Conservation (phyloP, 2,329 filamentous ascomycete species). For the Sphaceloma murrayae region DNA sequence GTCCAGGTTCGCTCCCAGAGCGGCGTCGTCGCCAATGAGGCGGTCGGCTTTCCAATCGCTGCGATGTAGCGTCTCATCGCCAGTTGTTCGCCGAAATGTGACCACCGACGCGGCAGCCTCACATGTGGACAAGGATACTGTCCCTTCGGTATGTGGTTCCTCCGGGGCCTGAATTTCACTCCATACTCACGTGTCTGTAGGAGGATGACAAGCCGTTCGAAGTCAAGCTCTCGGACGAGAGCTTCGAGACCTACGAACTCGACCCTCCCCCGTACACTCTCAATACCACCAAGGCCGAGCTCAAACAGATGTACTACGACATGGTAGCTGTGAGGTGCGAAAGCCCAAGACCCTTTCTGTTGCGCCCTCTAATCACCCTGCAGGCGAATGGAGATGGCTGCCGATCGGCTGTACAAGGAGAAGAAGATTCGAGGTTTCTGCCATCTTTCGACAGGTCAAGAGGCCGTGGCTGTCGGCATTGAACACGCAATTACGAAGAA, state of each 20-base stretch:
- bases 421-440: slow-evolving; percentile 99
- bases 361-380: background rate
- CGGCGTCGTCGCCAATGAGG: slow-evolving; percentile 27
- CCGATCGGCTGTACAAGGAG: slow-evolving; percentile 98
- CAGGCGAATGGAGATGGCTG: slow-evolving; percentile 99
- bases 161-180: too few relatives aligned
- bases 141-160: slow-evolving; percentile 50
- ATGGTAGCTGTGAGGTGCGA: slow-evolving; percentile 89
- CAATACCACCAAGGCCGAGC: slow-evolving; percentile 89
- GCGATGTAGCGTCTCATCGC: slow-evolving; percentile 37
- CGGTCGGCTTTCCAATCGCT: slow-evolving; percentile 27
- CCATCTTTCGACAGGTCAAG: slow-evolving; percentile 94
- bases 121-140: slow-evolving; percentile 69
- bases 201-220: slow-evolving; percentile 90
- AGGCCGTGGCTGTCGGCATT: slow-evolving; percentile 93
- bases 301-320: slow-evolving; percentile 98
- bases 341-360: background rate
- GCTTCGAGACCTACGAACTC: slow-evolving; percentile 98
- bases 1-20: slow-evolving; percentile 31
- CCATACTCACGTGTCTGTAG: too few relatives aligned
- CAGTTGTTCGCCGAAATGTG: slow-evolving; percentile 59
- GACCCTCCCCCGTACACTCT: slow-evolving; percentile 91
- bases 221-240: slow-evolving; percentile 90
- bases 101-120: slow-evolving; percentile 92
- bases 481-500: slow-evolving; percentile 87